Evolutionary conservation across 2,329 filamentous ascomycete species (phyloP), one percentile per base, ranked within the genome.

Genomic region (Ophiocordyceps polyrhachis-furcata): DNA sequence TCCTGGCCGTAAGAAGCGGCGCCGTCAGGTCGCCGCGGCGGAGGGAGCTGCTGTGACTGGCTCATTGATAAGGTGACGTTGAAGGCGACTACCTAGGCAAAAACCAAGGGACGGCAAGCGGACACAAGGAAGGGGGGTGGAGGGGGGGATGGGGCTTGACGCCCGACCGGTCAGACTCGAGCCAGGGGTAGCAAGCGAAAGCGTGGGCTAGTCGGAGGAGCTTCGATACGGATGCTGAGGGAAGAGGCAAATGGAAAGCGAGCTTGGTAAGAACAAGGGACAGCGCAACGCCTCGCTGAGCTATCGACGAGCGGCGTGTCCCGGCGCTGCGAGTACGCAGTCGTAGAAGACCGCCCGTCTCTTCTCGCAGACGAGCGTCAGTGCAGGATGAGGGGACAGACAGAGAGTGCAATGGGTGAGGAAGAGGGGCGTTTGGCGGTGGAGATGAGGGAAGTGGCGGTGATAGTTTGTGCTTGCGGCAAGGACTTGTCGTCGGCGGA

Each of bases 21-120:
- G 13, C 45, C 42, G 42, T 47, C 47, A 46, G 53, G 57, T 44
- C 54, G 53, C 49, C 52, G 53, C 47, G 57, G 53, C 48, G 55
- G 46, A 50, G 60, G 55, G 40, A 58, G 58, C 42, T 58, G 59
- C 52, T 62, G 59, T 60, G 62, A 63, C 62, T 65, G 62, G 60
- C 55, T 62, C 62, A 65, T 65, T 42, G 23, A 25, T 13, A 28
- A 41, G 32, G 48, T 25, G n/a, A 14, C 20, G 43, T 13, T 15
- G 14, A 37, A 43, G 40, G 47, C 49, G 14, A 25, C 19, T 31
- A 31, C 13, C 13, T 17, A 9, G 15, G 35, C 5, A 38, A 6
- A n/a, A n/a, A n/a, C 15, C n/a, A 4, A n/a, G 35, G 11, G 7
- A 17, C 4, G 6, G 35, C 15, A 9, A 40, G 38, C 20, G 20